Percentiles rank a stretch among this genome's conserved stretches.
phyloP scores from a whole-genome alignment of 1,284 basidiomycete species.

The Cryptococcus amylolentus region DNA sequence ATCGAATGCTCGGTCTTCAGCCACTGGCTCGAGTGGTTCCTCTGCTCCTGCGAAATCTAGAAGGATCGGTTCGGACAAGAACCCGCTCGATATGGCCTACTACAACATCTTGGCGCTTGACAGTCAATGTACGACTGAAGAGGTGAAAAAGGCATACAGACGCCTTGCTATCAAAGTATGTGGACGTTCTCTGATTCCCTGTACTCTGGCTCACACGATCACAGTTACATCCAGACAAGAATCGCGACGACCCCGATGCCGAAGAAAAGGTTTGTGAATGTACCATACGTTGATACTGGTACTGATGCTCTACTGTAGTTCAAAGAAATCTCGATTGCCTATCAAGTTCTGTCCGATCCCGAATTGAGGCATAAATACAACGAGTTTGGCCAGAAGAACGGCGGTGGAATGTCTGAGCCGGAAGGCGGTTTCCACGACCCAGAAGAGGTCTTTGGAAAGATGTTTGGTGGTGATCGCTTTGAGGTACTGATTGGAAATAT shows the following conservation, averaged over 20 bases:
- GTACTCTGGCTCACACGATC: neutral
- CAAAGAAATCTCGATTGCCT: conserved; percentile 83
- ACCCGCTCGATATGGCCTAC: conserved; percentile 82
- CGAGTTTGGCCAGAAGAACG: conserved; percentile 59
- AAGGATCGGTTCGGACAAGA: conserved; percentile 75
- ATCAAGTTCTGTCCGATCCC: conserved; percentile 80
- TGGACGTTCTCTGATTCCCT: neutral
- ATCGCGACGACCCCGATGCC: conserved; percentile 85
- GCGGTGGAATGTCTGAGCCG: conserved; percentile 44
- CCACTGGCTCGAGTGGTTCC: conserved; percentile 2
- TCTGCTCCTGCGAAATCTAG: conserved; percentile 10
- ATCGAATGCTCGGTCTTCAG: conserved; percentile 9
- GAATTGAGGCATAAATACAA: conserved; percentile 86
- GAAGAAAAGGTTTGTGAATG: conserved; percentile 63
- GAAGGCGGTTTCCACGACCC: conserved; percentile 56
- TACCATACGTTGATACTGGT: neutral
- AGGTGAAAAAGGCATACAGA: conserved; percentile 92
- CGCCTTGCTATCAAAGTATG: conserved; percentile 84
- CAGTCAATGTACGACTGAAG: conserved; percentile 42
- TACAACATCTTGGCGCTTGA: conserved; percentile 57
- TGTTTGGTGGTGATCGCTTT: conserved; percentile 65
- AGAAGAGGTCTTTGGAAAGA: conserved; percentile 86
- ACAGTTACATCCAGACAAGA: conserved; percentile 59
- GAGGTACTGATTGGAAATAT: conserved; percentile 54
- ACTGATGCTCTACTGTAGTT: conserved; percentile 51